Evolutionary conservation across 352 stramenopile species (phyloP).

Genomic region (Lagenidium giganteum): DNA sequence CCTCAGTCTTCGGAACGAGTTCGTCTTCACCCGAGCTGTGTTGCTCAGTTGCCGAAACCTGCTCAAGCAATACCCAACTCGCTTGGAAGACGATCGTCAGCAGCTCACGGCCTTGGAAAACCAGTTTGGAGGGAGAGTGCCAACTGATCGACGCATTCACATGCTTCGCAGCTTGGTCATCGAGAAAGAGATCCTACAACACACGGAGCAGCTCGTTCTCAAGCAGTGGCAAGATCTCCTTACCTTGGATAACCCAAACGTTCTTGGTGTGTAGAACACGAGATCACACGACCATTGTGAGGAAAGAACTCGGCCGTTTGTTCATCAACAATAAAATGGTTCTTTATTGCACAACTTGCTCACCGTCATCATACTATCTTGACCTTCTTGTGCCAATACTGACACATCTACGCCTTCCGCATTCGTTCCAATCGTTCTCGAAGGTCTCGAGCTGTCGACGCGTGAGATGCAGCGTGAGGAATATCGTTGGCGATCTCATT

Average conservation of each 20-base stretch:
- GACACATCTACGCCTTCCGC: slow-evolving; percentile 5
- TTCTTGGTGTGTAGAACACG: slow-evolving; percentile 15
- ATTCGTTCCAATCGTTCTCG: slow-evolving; percentile 19
- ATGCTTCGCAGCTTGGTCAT: slow-evolving; percentile 38
- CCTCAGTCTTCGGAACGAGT: slow-evolving; percentile 25
- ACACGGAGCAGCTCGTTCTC: slow-evolving; percentile 37
- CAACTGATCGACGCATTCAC: slow-evolving; percentile 11
- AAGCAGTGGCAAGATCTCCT: slow-evolving; percentile 43
- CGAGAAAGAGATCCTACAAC: slow-evolving; percentile 56
- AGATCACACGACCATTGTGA: no score
- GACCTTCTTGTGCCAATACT: no score
- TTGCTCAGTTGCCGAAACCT: slow-evolving; percentile 20
- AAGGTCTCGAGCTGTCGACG: slow-evolving; percentile 4
- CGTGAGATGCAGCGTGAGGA: not conserved
- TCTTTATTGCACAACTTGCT: no score
- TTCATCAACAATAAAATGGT: no score
- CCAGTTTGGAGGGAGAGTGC: not conserved
- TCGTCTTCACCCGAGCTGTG: slow-evolving; percentile 17
- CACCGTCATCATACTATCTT: no score
- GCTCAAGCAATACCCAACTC: slow-evolving; percentile 21
- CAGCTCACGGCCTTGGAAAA: slow-evolving; percentile 6
- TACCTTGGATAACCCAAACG: slow-evolving; percentile 32
- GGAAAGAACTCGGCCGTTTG: no score
- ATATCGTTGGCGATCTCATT: slow-evolving; percentile 12
- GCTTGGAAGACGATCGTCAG: slow-evolving; percentile 12